Conservation (phyloP, 805 yeast genomes). For the Cephaloascus albidus region DNA sequence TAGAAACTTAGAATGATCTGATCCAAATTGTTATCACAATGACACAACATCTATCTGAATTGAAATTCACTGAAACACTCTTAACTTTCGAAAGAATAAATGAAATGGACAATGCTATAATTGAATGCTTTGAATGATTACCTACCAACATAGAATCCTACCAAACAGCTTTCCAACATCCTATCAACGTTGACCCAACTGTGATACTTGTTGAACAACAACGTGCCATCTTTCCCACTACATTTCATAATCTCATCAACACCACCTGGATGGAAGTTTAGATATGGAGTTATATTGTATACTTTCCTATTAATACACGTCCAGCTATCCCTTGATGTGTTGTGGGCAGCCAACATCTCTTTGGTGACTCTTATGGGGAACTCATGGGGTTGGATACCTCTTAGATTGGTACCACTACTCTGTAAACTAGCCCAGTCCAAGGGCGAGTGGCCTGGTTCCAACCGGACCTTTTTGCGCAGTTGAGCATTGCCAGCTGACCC, state of each 20-base stretch:
- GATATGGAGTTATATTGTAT: conserved; percentile 77
- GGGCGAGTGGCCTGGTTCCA: conserved; percentile 78
- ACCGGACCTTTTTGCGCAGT: conserved; percentile 39
- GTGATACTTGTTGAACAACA: conserved; percentile 61
- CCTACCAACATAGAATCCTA: conserved; percentile 47
- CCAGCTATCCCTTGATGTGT: conserved; percentile 69
- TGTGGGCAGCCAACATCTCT: conserved; percentile 54
- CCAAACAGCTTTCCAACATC: conserved; percentile 66
- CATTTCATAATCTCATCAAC: conserved; percentile 62
- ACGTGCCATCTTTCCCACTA: conserved; percentile 81
- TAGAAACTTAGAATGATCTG: too few species aligned
- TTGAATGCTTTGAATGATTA: too few species aligned
- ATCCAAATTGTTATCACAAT: too few species aligned
- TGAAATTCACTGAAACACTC: too few species aligned
- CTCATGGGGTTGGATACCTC: conserved; percentile 41
- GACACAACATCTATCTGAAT: too few species aligned
- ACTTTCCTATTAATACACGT: conserved; percentile 72
- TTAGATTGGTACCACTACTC: conserved; percentile 34
- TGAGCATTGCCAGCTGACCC: conserved; percentile 6
- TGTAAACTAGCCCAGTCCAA: conserved; percentile 74
- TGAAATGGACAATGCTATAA: too few species aligned
- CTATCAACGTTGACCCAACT: conserved; percentile 76
- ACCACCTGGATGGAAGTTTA: conserved; percentile 93
- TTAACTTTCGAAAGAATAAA: too few species aligned
- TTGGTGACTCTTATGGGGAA: conserved; percentile 50